A percentile compares a stretch with the other conserved stretches of the same genome.
Conservation (phyloP, 306 rosid species). For the Dryas alaskensis region DNA sequence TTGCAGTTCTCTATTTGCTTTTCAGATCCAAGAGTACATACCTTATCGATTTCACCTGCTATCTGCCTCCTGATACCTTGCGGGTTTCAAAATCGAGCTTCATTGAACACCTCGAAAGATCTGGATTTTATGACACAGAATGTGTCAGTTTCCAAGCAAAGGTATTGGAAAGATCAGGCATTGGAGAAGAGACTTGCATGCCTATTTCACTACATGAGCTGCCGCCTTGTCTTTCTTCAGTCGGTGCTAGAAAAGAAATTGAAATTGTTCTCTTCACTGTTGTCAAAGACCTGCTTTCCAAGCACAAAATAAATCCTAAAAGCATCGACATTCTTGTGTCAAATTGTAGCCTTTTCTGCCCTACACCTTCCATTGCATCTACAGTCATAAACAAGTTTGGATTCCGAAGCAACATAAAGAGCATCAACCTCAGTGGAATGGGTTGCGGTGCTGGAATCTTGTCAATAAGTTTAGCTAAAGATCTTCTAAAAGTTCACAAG, state of each 20-base stretch:
- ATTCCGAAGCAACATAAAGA: slow-evolving; percentile 55
- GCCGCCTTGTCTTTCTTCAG: slow-evolving; percentile 34
- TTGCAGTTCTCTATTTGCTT: slow-evolving; percentile 31
- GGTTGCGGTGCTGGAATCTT: slow-evolving; percentile 76
- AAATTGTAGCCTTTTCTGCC: slow-evolving; percentile 71
- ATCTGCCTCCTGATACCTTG: slow-evolving; percentile 48
- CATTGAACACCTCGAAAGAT: slow-evolving; percentile 34
- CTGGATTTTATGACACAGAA: slow-evolving; percentile 16
- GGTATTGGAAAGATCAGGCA: slow-evolving; percentile 57
- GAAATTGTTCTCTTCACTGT: slow-evolving; percentile 53
- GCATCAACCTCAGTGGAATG: slow-evolving; percentile 65
- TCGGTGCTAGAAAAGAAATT: slow-evolving; percentile 31
- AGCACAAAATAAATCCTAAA: slow-evolving; percentile 48
- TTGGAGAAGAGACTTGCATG: slow-evolving; percentile 55
- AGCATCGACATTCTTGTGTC: slow-evolving; percentile 71
- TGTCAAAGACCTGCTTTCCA: slow-evolving; percentile 47
- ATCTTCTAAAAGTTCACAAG: slow-evolving; percentile 55
- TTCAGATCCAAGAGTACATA: slow-evolving; percentile 37
- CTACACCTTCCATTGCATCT: slow-evolving; percentile 69
- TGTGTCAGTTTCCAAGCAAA: slow-evolving; percentile 38
- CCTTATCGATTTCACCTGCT: slow-evolving; percentile 60
- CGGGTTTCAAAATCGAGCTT: slow-evolving; percentile 37
- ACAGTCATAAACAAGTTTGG: slow-evolving; percentile 60
- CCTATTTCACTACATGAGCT: slow-evolving; percentile 51
- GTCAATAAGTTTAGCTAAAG: slow-evolving; percentile 58